These are phyloP conservation scores for Cicer pinnatifidum DNA, from an alignment of 306 rosid genomes.

Conservation along the genomic window DNA sequence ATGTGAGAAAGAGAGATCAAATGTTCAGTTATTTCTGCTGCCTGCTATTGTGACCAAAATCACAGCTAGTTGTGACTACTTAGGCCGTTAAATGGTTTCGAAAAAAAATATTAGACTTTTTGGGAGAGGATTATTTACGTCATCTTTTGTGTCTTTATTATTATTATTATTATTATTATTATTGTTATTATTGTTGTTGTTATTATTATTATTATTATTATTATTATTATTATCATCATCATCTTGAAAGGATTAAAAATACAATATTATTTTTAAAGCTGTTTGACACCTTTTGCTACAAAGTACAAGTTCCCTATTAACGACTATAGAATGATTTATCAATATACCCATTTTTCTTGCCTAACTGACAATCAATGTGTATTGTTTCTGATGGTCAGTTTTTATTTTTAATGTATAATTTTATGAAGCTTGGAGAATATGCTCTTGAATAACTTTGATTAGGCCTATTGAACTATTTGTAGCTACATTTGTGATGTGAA, in stretches of 20 bases:
- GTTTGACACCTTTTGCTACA: not conserved
- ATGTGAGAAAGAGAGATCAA: conserved; percentile 6
- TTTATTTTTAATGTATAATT: not conserved
- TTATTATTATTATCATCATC: not conserved
- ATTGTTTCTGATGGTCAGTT: not conserved
- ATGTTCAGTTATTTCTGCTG: not conserved
- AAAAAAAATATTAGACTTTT: not conserved
- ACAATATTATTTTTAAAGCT: not conserved
- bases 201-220: too few species aligned
- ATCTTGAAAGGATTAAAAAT: not conserved
- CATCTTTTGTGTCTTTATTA: not conserved
- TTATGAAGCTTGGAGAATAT: conserved; percentile 33
- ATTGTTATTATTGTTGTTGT: too few species aligned
- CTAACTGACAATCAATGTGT: not conserved
- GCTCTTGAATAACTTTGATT: conserved; percentile 7
- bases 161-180: too few species aligned
- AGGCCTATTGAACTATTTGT: conserved; percentile 2
- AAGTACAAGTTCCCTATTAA: not conserved
- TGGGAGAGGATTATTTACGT: not conserved
- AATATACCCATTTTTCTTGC: not conserved
- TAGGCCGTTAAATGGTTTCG: not conserved
- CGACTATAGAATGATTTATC: not conserved
- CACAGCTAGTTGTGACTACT: not conserved
- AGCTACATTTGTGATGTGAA: conserved; percentile 22
- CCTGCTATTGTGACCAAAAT: not conserved